phyloP scores from a whole-genome alignment of 495 filamentous ascomycete species.

The Penicillium coprophilum region DNA sequence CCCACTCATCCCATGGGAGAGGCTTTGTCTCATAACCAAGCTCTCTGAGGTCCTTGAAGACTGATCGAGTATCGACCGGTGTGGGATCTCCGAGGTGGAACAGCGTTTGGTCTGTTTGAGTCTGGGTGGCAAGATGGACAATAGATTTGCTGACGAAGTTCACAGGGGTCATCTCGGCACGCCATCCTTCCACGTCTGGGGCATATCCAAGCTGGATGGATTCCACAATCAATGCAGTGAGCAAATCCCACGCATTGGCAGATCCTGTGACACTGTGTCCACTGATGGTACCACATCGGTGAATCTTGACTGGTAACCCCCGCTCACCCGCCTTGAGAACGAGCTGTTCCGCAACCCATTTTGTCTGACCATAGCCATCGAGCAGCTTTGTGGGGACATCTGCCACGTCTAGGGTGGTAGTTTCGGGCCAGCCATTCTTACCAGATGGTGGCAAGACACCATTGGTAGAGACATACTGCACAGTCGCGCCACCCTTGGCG shows the following conservation, averaged over 20 bases:
- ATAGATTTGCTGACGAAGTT: constrained; percentile 69
- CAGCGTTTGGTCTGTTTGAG: constrained; percentile 50
- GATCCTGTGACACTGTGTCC: constrained; percentile 62
- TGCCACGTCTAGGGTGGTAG: constrained; percentile 54
- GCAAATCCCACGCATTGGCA: constrained; percentile 66
- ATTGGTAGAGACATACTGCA: constrained; percentile 71
- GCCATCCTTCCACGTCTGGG: constrained; percentile 64
- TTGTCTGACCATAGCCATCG: constrained; percentile 65
- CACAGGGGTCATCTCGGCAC: constrained; percentile 70
- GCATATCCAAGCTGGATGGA: constrained; percentile 61
- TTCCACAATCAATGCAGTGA: constrained; percentile 65
- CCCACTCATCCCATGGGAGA: constrained; percentile 63
- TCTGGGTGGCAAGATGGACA: constrained; percentile 56
- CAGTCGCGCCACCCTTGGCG: constrained; percentile 56
- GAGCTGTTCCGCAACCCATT: constrained; percentile 67
- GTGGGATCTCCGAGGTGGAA: constrained; percentile 68
- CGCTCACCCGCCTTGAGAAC: constrained; percentile 60
- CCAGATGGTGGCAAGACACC: constrained; percentile 61
- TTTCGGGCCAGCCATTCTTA: constrained; percentile 58
- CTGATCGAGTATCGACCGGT: constrained; percentile 52
- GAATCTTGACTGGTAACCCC: constrained; percentile 60
- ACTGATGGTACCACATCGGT: constrained; percentile 63
- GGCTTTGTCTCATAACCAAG: constrained; percentile 64
- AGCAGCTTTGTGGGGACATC: constrained; percentile 59
- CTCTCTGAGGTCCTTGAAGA: constrained; percentile 56